Base-by-base conservation (phyloP, 345 rosid species). In the Bruguiera parviflora region DNA sequence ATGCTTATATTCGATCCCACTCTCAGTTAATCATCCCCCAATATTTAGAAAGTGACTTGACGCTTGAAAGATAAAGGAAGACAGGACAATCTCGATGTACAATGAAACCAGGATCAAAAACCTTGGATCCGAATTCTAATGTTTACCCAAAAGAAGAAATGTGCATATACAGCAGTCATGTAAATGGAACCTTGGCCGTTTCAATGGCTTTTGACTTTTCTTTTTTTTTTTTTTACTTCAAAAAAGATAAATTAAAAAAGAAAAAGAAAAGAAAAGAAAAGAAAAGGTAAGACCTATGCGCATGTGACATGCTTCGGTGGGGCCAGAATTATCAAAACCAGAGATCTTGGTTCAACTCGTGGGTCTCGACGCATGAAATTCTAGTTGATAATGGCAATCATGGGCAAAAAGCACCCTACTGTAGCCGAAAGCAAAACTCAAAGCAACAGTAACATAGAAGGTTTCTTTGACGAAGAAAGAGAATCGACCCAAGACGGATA, bases 291-390 rank as follows among this genome's bases (percentile, higher is more conserved):
- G 13, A n/a, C 11, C 11, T 28, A 31, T 29, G 32, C 18, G 29
- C 58, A 46, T 7, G 65, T 13, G 65, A 58, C 8, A 20, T n/a
- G 51, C 49, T 25, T 11, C 8, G 22, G 65, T 46, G 31, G 72
- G 32, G 13, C 65, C 55, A 29, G 28, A 65, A 51, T 19, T 35
- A 13, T 11, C 18, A 60, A 31, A 68, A 58, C 52, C 52, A 22
- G 28, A 27, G 31, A 63, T 58, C 19, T 60, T 57, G 57, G 7
- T 33, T 37, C 19, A 33, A 59, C 46, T 49, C 15, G 66, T 59
- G 66, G 66, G 37, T 72, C 63, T 63, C 33, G 49, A 64, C 66
- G 73, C 73, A 69, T 69, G 78, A 58, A 64, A 52, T 29, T 64
- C 18, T n/a, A 19, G 39, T 33, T 63, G 58, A 57, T 75, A 60